Percentiles rank a stretch among this genome's conserved stretches.
Evolutionary conservation across 1,284 basidiomycete species (phyloP).

Genomic region (Ganoderma lingzhi): DNA sequence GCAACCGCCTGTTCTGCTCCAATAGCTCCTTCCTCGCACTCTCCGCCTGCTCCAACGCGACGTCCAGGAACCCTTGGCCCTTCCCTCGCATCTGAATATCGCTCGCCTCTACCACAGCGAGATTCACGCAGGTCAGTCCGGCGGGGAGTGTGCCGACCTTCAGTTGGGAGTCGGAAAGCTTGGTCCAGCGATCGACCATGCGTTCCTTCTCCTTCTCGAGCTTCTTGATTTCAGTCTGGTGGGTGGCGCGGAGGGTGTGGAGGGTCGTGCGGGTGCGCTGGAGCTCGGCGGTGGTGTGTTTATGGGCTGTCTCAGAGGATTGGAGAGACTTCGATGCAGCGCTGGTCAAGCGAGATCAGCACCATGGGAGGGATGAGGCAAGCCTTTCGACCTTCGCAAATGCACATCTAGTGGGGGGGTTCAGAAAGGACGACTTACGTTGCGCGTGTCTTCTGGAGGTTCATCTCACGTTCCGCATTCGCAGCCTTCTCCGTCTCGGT

Average conservation of each 20-base stretch:
- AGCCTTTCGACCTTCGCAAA: neutral
- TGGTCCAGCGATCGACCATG: conserved; percentile 80
- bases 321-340: conserved; percentile 61
- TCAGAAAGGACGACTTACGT: conserved; percentile 56
- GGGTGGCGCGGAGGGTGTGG: conserved; percentile 69
- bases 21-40: conserved; percentile 68
- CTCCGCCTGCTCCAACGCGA: conserved; percentile 79
- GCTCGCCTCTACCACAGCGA: conserved; percentile 55
- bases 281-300: conserved; percentile 70
- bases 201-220: conserved; percentile 84
- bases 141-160: conserved; percentile 54
- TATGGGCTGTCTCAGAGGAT: conserved; percentile 68
- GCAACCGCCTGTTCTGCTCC: conserved; percentile 77
- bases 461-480: conserved; percentile 77
- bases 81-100: conserved; percentile 52
- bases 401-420: neutral
- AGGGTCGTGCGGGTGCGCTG: conserved; percentile 70
- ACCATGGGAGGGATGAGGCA: too few relatives aligned
- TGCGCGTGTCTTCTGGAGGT: conserved; percentile 73
- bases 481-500: conserved; percentile 65
- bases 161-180: conserved; percentile 71
- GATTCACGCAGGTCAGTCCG: conserved; percentile 65
- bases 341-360: conserved; percentile 44
- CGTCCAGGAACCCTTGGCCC: conserved; percentile 69
- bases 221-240: conserved; percentile 82